Base-by-base conservation (phyloP, 2,329 filamentous ascomycete species). In the Calonectria fujianensis region DNA sequence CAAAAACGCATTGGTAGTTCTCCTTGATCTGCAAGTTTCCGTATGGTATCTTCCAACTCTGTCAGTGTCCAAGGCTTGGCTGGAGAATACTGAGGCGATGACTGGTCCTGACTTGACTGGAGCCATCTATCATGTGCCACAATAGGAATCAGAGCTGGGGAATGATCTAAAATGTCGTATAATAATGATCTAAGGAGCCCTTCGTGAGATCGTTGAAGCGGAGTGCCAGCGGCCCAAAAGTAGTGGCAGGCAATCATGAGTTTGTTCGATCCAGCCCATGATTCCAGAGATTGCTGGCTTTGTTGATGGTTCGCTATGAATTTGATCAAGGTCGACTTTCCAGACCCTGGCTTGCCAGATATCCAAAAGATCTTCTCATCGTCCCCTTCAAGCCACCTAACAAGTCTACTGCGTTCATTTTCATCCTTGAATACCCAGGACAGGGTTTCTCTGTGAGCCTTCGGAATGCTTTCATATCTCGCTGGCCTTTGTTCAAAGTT, bases 271-370 rank as follows among this genome's bases (percentile, higher is more conserved):
- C 27, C 29, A 35, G 72, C 18, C 68, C 61, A 74, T 6, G 29
- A 6, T 5, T 41, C 24, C 2, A 68, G 52, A 32, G 29, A 50
- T 24, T 52, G 10, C 16, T 20, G n/a, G 16, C 69, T 72, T n/a
- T 24, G 27, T 14, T 16, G 24, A 41, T 74, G 41, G 31, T 65
- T 65, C 4, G 73, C 45, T 9, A 74, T 31, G 29, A 74, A 74
- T 31, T 72, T 74, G 64, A 74, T 74, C 20, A 74, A 37, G 16
- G 71, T 70, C 2, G 72, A 74, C 27, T 74, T 74, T 16, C 72
- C 72, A 0, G 83, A 83, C 1, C 86, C 85, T 9, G 85, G 82
- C 51, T 86, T 84, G 1, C 83, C 83, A 11, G 79, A 80, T 11
- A 85, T 74, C 83, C 80, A 82, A 35, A 81, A 83, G 3, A 82